Conservation (phyloP, 2,329 filamentous ascomycete genomes). For the Apiospora koreana region DNA sequence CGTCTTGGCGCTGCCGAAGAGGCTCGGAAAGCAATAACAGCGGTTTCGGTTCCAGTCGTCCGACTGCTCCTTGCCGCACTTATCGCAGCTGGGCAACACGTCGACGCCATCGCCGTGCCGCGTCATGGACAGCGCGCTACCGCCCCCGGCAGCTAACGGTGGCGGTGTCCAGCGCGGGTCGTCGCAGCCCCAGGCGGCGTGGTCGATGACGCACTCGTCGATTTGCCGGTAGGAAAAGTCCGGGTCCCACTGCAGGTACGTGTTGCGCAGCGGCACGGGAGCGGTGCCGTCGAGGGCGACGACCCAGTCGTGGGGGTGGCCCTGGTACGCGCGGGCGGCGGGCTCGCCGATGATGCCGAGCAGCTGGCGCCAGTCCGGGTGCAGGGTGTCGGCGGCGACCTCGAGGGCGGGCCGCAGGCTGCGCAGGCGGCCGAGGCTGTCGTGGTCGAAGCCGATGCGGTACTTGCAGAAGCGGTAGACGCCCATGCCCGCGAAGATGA, state of each 20-base stretch:
- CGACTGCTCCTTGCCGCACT: slow-evolving; percentile 50
- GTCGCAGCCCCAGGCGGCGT: slow-evolving; percentile 46
- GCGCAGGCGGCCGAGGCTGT: slow-evolving; percentile 48
- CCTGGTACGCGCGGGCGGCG: slow-evolving; percentile 40
- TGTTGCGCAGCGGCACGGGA: slow-evolving; percentile 44
- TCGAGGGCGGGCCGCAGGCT: slow-evolving; percentile 49
- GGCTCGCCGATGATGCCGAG: slow-evolving; percentile 47
- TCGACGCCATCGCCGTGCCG: not conserved
- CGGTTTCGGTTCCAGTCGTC: slow-evolving; percentile 48
- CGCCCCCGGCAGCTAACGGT: slow-evolving; percentile 25
- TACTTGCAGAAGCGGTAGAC: slow-evolving; percentile 64
- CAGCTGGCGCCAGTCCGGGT: slow-evolving; percentile 54
- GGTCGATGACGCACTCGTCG: slow-evolving; percentile 51
- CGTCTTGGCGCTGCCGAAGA: slow-evolving; percentile 47
- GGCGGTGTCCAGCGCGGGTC: slow-evolving; percentile 47
- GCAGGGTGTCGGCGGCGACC: slow-evolving; percentile 53
- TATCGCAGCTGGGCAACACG: slow-evolving; percentile 38
- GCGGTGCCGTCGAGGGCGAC: slow-evolving; percentile 41
- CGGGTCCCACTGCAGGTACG: slow-evolving; percentile 47
- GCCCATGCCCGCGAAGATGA: slow-evolving; percentile 59
- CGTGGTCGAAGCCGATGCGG: slow-evolving; percentile 51
- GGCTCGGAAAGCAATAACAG: slow-evolving; percentile 54
- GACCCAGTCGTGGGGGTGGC: slow-evolving; percentile 55
- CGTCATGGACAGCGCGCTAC: slow-evolving; percentile 20
- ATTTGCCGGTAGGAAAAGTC: slow-evolving; percentile 50